Conservation (phyloP, 2,329 filamentous ascomycete genomes). For the Ceratocystis huliohia region DNA sequence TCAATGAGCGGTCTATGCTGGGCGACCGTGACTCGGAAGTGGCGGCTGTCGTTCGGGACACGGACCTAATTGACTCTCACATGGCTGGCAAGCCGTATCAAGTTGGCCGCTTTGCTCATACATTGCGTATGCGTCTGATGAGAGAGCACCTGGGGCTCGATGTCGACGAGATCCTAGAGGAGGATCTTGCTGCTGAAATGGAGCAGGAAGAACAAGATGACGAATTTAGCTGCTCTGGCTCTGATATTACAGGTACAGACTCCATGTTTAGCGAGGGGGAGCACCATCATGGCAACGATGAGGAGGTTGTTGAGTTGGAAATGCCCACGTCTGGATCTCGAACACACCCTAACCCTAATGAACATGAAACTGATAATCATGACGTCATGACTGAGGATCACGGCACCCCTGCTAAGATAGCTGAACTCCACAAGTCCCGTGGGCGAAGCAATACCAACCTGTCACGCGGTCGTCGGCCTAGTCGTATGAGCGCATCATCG, state of each 20-base stretch:
- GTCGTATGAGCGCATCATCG: constrained; percentile 14
- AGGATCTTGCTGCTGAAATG: constrained; percentile 56
- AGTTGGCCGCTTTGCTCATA: constrained; percentile 86
- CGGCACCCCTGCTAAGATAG: constrained; percentile 43
- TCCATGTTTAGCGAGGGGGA: constrained; percentile 18
- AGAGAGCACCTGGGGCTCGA: constrained; percentile 92
- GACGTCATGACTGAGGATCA: constrained; percentile 51
- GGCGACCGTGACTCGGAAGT: constrained; percentile 85
- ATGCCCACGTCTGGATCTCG: constrained; percentile 27
- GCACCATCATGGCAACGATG: too few species aligned
- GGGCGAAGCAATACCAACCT: constrained; percentile 23
- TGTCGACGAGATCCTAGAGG: constrained; percentile 77
- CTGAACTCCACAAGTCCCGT: constrained; percentile 28
- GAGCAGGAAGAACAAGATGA: constrained; percentile 40
- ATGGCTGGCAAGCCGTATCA: constrained; percentile 86
- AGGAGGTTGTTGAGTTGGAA: background rate
- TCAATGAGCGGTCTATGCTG: constrained; percentile 94
- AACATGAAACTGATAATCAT: constrained; percentile 59
- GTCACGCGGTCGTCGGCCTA: constrained; percentile 23
- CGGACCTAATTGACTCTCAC: constrained; percentile 78
- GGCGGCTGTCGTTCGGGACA: constrained; percentile 80
- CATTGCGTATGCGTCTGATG: constrained; percentile 85
- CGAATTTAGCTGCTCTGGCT: background rate
- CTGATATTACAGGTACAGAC: constrained; percentile 30
- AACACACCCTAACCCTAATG: constrained; percentile 65